A percentile compares a stretch with the other conserved stretches of the same genome.
Evolutionary conservation across 2,329 filamentous ascomycete species (phyloP).

Genomic region (Incumbomyces delicatus): DNA sequence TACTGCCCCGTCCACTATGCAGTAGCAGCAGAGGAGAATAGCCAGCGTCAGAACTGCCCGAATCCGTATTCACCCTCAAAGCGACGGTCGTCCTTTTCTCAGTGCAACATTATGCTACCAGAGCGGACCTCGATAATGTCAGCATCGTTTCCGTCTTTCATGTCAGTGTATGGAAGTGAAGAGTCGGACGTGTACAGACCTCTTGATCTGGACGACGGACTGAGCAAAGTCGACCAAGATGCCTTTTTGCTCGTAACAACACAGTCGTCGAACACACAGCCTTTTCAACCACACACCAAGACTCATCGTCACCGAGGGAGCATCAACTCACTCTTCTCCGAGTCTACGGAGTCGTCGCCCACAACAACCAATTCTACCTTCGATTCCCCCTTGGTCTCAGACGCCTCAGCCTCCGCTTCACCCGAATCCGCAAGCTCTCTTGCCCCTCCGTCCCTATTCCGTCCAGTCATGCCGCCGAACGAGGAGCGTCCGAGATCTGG

Average conservation of each 20-base stretch:
- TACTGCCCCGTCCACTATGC: constrained; percentile 1
- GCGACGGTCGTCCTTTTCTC: constrained; percentile 13
- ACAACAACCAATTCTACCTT: constrained; percentile 89
- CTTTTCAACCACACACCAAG: background rate
- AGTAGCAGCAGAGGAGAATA: background rate
- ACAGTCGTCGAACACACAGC: background rate
- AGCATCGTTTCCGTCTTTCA: constrained; percentile 20
- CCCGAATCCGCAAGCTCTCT: constrained; percentile 78
- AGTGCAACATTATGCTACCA: constrained; percentile 18
- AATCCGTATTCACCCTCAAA: constrained; percentile 9
- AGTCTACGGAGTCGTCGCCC: constrained; percentile 86
- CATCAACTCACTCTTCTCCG: constrained; percentile 45
- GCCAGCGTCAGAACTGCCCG: background rate
- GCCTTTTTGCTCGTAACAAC: constrained; percentile 2
- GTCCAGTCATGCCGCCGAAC: constrained; percentile 15
- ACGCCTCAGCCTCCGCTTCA: constrained; percentile 83
- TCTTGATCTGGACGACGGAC: background rate
- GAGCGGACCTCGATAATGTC: constrained; percentile 18
- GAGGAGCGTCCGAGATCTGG: constrained; percentile 23
- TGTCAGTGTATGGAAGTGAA: constrained; percentile 18
- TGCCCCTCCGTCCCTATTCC: constrained; percentile 44
- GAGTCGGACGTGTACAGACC: background rate
- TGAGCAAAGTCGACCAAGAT: constrained; percentile 2
- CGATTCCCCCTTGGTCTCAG: constrained; percentile 80
- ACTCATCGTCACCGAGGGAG: constrained; percentile 31